Evolutionary conservation across 2,329 filamentous ascomycete genomes (phyloP).

Genomic region (Cyanodermella asteris): DNA sequence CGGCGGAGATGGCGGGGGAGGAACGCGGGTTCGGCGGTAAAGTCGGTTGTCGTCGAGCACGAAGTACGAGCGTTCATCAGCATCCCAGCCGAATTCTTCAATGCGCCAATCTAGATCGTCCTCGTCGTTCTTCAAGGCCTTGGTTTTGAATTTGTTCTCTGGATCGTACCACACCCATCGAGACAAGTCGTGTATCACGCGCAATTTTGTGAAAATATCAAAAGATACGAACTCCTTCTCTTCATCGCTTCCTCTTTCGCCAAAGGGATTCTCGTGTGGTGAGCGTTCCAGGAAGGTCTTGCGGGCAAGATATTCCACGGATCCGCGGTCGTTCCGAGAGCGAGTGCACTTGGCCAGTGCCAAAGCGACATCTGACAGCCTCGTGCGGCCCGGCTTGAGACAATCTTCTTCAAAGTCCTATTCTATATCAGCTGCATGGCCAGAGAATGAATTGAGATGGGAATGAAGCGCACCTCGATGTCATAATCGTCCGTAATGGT

Average conservation of each 20-base stretch:
- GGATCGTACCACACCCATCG: conserved; percentile 75
- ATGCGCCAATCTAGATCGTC: conserved; percentile 26
- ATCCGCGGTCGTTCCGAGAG: conserved; percentile 49
- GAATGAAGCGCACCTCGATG: conserved; percentile 47
- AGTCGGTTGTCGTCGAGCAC: conserved; percentile 85
- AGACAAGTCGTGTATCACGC: conserved; percentile 67
- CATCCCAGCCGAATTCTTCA: conserved; percentile 51
- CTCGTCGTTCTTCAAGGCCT: conserved; percentile 61
- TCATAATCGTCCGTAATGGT: conserved; percentile 79
- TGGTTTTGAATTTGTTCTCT: conserved; percentile 66
- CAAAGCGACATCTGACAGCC: conserved; percentile 61
- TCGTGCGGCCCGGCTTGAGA: conserved; percentile 50
- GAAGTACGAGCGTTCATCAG: conserved; percentile 66
- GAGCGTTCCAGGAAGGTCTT: conserved; percentile 66
- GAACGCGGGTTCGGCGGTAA: conserved; percentile 66
- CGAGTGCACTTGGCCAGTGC: conserved; percentile 81
- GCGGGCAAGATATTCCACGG: conserved; percentile 36
- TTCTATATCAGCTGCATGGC: conserved; percentile 3
- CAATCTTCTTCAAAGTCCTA: conserved; percentile 82
- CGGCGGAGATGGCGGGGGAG: conserved; percentile 32
- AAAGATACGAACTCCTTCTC: conserved; percentile 60
- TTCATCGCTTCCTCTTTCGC: conserved; percentile 45
- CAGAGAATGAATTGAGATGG: conserved; percentile 6
- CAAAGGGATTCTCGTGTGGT: conserved; percentile 69
- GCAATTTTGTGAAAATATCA: conserved; percentile 58